Evolutionary conservation across 176 grass and related monocot genomes (phyloP).

Genomic region (Musa beccarii): DNA sequence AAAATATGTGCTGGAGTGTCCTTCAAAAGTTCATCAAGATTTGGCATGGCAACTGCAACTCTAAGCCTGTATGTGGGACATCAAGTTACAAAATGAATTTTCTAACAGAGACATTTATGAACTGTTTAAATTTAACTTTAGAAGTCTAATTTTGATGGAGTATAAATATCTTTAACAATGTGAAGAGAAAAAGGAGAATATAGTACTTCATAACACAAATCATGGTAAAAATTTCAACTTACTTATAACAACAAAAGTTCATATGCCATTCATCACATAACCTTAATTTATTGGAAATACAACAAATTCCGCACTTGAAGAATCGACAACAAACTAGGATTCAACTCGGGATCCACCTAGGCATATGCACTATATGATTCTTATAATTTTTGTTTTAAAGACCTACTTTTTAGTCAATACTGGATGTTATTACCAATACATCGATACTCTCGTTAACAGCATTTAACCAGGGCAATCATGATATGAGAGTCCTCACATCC

Average conservation of each 20-base stretch:
- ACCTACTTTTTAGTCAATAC: not conserved
- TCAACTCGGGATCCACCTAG: too few relatives aligned
- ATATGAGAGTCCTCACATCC: too few relatives aligned
- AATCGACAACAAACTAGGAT: too few relatives aligned
- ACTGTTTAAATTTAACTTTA: not conserved
- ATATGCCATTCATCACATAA: not conserved
- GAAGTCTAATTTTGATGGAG: not conserved
- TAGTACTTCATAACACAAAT: too few relatives aligned
- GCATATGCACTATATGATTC: not conserved
- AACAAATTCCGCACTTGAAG: not conserved
- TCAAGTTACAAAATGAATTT: not conserved
- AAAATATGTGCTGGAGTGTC: slow-evolving; percentile 59
- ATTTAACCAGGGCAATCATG: too few relatives aligned
- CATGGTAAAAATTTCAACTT: too few relatives aligned
- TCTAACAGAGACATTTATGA: not conserved
- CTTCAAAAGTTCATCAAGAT: slow-evolving; percentile 89
- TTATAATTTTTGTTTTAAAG: not conserved
- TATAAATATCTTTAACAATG: not conserved
- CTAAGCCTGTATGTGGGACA: slow-evolving; percentile 52
- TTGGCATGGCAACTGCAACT: slow-evolving; percentile 72
- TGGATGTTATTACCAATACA: not conserved
- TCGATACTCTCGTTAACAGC: too few relatives aligned
- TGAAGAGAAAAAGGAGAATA: too few relatives aligned
- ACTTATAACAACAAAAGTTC: too few relatives aligned
- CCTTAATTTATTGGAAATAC: not conserved